phyloP scores from a whole-genome alignment of 257 asterid species.

The Fraxinus excelsior region DNA sequence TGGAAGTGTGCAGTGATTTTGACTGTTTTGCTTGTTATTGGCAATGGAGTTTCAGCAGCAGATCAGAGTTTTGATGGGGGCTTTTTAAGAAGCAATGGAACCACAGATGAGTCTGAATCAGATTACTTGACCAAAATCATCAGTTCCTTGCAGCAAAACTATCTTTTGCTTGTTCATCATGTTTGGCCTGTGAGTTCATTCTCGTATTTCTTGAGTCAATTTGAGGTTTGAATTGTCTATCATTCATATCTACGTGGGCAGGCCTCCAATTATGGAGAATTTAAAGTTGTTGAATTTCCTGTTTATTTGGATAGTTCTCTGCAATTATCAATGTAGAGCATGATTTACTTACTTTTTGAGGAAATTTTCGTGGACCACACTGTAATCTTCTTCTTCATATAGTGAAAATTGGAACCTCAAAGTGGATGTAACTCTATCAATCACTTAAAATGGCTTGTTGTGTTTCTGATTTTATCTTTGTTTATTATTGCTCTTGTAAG shows the following conservation, averaged over 20 bases:
- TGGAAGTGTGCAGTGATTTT: slow-evolving; percentile 26
- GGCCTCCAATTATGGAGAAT: not conserved
- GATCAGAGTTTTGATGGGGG: slow-evolving; percentile 30
- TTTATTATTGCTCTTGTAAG: not conserved
- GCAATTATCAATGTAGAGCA: not conserved
- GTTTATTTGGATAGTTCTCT: not conserved
- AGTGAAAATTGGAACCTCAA: not conserved
- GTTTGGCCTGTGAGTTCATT: slow-evolving; percentile 64
- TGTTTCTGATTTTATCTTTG: not conserved
- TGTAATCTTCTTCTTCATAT: not conserved
- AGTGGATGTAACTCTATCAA: not conserved
- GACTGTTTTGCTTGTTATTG: slow-evolving; percentile 37
- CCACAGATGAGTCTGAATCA: slow-evolving; percentile 27
- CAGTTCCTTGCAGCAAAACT: slow-evolving; percentile 32
- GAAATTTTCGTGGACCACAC: not conserved
- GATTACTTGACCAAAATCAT: slow-evolving; percentile 28
- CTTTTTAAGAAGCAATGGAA: slow-evolving; percentile 34
- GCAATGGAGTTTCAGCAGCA: slow-evolving; percentile 37
- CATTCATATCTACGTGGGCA: not conserved
- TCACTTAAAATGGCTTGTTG: not conserved
- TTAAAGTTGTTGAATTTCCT: not conserved
- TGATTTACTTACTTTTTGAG: not conserved
- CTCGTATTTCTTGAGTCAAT: not conserved
- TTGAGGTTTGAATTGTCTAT: not conserved
- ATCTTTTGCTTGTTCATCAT: slow-evolving; percentile 32